Evolutionary conservation across 805 yeast genomes (phyloP), one percentile per base, ranked within the genome.

Genomic region (Starmerella stellata): DNA sequence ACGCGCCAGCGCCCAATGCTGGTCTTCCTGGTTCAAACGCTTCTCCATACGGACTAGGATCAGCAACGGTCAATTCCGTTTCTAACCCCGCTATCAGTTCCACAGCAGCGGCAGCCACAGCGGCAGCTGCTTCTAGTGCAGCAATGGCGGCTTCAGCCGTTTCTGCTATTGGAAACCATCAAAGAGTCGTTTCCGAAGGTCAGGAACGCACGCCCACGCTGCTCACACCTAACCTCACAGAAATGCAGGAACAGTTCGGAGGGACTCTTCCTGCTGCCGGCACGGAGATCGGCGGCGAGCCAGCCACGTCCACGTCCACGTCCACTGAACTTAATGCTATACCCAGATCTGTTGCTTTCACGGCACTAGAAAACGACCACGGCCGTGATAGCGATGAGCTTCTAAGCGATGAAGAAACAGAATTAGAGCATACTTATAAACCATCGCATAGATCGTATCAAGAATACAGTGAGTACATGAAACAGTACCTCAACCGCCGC

Each of bases 161-260:
- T 11, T n/a, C n/a, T 25, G 29, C 15, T 8, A n/a, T n/a, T n/a
- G n/a, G n/a, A n/a, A n/a, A n/a, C n/a, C 59, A 54, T 36, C 55
- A 53, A 38, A 51, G 60, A 19, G 46, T 49, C 7, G 54, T 53
- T 11, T 53, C 58, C 4, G 59, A 54, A 18, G 60, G 61, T n/a
- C 46, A 49, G 21, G 52, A 50, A 38, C 59, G 57, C 37, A 53
- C 54, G 38, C 49, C 52, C 16, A 47, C 44, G 14, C 32, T 45
- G 32, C 30, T 45, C 14, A 38, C 48, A 3, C 48, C 48, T 1
- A 18, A 43, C 14, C 35, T 45, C 9, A 29, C 25, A 14, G 46
- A 38, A 5, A 29, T 29, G 32, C 9, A 9, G 8, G 32, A 15
- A 29, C 32, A 29, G 11, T 29, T 29, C 19, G 32, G 35, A 8